phyloP scores from a whole-genome alignment of 106 monocot species.

The Hemerocallis citrina region DNA sequence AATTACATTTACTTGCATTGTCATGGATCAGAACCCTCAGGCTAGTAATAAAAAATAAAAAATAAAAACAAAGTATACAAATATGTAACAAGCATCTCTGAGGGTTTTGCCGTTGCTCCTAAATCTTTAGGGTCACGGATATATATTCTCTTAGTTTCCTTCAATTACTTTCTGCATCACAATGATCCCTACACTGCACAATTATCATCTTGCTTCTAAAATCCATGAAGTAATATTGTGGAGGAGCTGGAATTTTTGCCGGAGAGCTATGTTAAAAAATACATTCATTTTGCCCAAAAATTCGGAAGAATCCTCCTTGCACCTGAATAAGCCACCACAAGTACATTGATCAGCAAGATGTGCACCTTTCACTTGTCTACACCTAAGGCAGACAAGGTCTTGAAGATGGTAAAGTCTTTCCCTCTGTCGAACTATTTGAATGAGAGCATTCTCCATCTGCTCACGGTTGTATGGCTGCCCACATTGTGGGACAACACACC shows the following conservation, averaged over 20 bases:
- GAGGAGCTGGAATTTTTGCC: conserved; percentile 64
- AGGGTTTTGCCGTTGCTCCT: neutral
- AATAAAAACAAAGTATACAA: neutral
- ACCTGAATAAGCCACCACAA: conserved; percentile 74
- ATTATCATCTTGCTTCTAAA: conserved; percentile 25
- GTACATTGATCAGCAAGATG: conserved; percentile 75
- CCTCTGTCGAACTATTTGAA: conserved; percentile 84
- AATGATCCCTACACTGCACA: neutral
- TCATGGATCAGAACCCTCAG: neutral
- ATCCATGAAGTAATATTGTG: conserved; percentile 67
- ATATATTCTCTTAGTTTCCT: too few relatives aligned
- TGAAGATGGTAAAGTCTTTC: conserved; percentile 90
- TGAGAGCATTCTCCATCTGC: conserved; percentile 74
- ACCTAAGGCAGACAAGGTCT: conserved; percentile 76
- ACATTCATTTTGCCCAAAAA: conserved; percentile 69
- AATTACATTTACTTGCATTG: too few relatives aligned
- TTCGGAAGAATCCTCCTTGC: conserved; percentile 40
- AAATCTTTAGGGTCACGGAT: too few relatives aligned
- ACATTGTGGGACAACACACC: conserved; percentile 53
- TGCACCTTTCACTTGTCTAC: conserved; percentile 69
- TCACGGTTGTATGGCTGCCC: conserved; percentile 76
- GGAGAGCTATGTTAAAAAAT: conserved; percentile 37
- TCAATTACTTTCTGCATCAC: neutral
- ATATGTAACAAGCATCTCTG: neutral
- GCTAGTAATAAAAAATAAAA: neutral